Percentiles rank a stretch among this genome's conserved stretches.
Evolutionary conservation across 768 basidiomycete species (phyloP).

Genomic region (Lactarius indigo): DNA sequence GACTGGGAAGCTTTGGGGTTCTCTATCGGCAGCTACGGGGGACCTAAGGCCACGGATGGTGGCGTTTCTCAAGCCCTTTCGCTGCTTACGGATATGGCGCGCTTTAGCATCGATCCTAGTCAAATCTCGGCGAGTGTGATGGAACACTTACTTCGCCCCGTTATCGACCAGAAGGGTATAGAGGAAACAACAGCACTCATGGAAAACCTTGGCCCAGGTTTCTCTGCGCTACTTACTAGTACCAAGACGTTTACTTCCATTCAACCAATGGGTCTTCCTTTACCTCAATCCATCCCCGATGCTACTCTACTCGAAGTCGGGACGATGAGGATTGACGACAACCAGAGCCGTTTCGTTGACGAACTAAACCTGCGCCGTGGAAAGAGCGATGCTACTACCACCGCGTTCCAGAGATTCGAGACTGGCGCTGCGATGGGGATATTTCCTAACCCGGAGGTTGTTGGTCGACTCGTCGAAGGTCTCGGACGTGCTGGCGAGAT

Average conservation of each 20-base stretch:
- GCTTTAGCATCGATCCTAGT: constrained; percentile 9
- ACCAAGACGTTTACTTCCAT: neutral
- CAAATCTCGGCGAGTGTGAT: constrained; percentile 12
- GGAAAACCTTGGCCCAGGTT: constrained; percentile 30
- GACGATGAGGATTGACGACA: constrained; percentile 28
- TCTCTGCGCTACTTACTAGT: constrained; percentile 36
- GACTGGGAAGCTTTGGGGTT: constrained; percentile 50
- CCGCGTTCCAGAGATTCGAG: constrained; percentile 51
- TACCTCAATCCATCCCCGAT: constrained; percentile 4
- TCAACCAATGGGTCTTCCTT: constrained; percentile 17
- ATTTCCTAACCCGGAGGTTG: constrained; percentile 47
- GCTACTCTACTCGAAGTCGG: neutral
- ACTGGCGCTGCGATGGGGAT: constrained; percentile 41
- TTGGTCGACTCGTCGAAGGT: constrained; percentile 62
- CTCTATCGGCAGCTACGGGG: constrained; percentile 31
- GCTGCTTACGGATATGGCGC: constrained; percentile 22
- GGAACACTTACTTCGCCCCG: constrained; percentile 11
- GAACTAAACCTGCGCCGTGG: constrained; percentile 27
- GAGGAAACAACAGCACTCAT: constrained; percentile 11
- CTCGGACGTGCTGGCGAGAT: constrained; percentile 63
- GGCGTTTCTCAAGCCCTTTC: constrained; percentile 24
- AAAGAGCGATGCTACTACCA: constrained; percentile 30
- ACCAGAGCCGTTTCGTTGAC: constrained; percentile 33
- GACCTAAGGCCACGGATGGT: constrained; percentile 15
- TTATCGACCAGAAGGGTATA: constrained; percentile 17